These are phyloP conservation scores for Lithospermum erythrorhizon DNA, from an alignment of 257 asterid genomes.

Conservation along the genomic window DNA sequence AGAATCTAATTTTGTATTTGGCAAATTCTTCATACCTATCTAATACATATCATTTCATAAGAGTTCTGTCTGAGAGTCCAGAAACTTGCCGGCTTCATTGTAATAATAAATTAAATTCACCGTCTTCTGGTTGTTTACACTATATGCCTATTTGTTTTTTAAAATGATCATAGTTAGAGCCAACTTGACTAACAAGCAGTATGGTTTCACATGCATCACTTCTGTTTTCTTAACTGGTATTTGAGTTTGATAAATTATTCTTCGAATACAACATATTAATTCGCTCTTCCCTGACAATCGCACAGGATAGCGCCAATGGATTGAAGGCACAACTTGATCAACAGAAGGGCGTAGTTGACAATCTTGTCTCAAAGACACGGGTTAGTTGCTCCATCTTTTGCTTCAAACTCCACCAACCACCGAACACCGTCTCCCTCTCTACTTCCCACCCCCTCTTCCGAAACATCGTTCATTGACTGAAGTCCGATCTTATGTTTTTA, in stretches of 20 bases:
- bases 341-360: conserved; percentile 61
- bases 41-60: too few relatives aligned
- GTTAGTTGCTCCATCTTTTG: conserved; percentile 27
- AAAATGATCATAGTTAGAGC: not conserved
- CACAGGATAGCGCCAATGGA: conserved; percentile 70
- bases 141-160: too few relatives aligned
- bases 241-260: too few relatives aligned
- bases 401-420: not conserved
- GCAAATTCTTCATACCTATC: too few relatives aligned
- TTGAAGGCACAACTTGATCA: conserved; percentile 69
- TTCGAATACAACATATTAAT: not conserved
- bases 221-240: not conserved
- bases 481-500: too few relatives aligned
- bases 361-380: conserved; percentile 65
- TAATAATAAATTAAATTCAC: too few relatives aligned
- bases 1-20: too few relatives aligned
- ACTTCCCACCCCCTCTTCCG: too few relatives aligned
- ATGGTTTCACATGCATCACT: not conserved
- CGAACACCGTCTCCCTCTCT: not conserved
- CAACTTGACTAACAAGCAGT: not conserved
- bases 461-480: too few relatives aligned
- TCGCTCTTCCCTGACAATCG: conserved; percentile 4
- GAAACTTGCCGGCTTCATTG: too few relatives aligned
- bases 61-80: too few relatives aligned
- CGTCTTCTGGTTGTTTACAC: too few relatives aligned